These are phyloP conservation scores for Leccinum solheimii DNA, from an alignment of 1,284 basidiomycete genomes.

Conservation along the genomic window DNA sequence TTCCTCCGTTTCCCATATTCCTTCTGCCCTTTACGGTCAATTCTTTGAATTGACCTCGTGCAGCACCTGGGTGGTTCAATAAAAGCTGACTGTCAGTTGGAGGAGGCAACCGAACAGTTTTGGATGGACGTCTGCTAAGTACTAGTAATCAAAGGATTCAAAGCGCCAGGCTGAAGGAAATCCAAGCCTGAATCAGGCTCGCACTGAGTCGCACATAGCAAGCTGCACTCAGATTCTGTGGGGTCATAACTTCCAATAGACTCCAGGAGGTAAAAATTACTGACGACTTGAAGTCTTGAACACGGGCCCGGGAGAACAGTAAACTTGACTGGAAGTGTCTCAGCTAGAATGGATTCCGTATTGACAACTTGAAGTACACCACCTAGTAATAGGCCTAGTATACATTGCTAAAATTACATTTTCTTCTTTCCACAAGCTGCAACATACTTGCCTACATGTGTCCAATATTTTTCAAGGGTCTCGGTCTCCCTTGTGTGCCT, in stretches of 20 bases:
- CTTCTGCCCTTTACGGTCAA: too few relatives aligned
- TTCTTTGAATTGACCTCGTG: too few relatives aligned
- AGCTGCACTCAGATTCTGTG: too few relatives aligned
- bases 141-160: too few relatives aligned
- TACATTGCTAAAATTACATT: not conserved
- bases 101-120: too few relatives aligned
- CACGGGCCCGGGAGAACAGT: not conserved
- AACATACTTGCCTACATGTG: not conserved
- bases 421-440: not conserved
- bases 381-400: not conserved
- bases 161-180: not conserved
- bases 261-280: not conserved
- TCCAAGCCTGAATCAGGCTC: too few relatives aligned
- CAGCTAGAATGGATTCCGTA: not conserved
- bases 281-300: not conserved
- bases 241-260: too few relatives aligned
- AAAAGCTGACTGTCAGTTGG: too few relatives aligned
- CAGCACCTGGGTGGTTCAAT: too few relatives aligned
- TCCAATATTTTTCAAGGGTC: not conserved
- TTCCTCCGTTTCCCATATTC: too few relatives aligned
- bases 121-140: too few relatives aligned
- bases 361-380: not conserved
- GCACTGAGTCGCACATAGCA: not conserved
- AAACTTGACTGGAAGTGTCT: not conserved
- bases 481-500: not conserved